Evolutionary conservation across 129 eudicot genomes (phyloP), one percentile per base, ranked within the genome.

Genomic region (Apium graveolens): DNA sequence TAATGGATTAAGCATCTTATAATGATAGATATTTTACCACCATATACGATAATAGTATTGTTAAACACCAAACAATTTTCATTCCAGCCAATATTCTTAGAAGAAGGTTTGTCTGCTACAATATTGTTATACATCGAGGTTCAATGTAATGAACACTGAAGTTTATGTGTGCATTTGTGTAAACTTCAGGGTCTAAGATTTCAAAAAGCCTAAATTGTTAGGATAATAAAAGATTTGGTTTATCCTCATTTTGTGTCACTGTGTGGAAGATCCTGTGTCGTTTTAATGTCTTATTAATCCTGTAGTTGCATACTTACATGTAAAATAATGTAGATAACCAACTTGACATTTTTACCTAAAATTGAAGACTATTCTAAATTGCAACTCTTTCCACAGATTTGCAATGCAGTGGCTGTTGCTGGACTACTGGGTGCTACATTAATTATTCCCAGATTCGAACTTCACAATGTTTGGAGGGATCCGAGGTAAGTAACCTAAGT

Each of bases 351-450:
- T 3, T 66, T 5, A 6, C 70, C 38, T 12, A 13, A 41, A 38
- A 66, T 66, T 14, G 10, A 66, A 66, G 24, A 32, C 31, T 5
- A 13, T 13, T 62, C 39, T 31, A 12, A 66, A 66, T 32, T 66
- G 39, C 4, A 66, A 66, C 72, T 66, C n/a, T 65, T 20, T 11
- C 5, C 41, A 37, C 92, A 94, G 98, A 91, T 94, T 74, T 91
- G 98, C 86, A 94, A 94, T 81, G 98, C 98, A 24, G 98, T 94
- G 74, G 98, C 96, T 53, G 88, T 94, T 63, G 98, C 98, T 51
- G 97, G 93, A 75, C 88, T 91, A 53, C 72, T 94, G 60, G 90
- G 90, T 84, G 96, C 91, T 32, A 89, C 98, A 41, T 83, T 94
- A 63, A 87, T 94, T 78, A 91, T 94, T 81, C 98, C 98, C 41